Evolutionary conservation across 1,284 basidiomycete species (phyloP), one percentile per base, ranked within the genome.

Genomic region (Heliocybe sulcata): DNA sequence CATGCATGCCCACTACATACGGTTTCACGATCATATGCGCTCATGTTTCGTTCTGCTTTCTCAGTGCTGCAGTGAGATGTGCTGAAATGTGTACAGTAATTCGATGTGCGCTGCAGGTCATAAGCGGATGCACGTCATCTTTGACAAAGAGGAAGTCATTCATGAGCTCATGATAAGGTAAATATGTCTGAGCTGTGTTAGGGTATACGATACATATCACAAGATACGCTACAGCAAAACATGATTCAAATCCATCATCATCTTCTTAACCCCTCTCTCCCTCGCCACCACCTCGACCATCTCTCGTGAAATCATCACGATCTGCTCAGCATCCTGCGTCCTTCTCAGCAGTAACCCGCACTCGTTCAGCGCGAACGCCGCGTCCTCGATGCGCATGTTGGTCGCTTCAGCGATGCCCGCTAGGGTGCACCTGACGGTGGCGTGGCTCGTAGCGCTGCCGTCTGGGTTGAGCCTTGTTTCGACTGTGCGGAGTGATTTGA

Each of bases 291-390:
- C 70, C 64, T 94, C 90, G 1, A 94, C 81, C 77, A 85, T 79
- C 63, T 83, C 83, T 51, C 85, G 74, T 51, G 85, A 83, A 52
- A 94, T 76, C 35, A 87, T 77, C 26, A 90, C 69, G 33, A 70
- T 69, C 56, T 75, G 74, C 35, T 69, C 60, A 33, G 60, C 59
- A 60, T 64, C 69, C 56, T 68, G 68, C 35, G 63, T 52, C 57
- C 64, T 59, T 31, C 63, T 63, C 8, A 58, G 71, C 19, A 97
- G 74, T 55, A 98, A 72, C 16, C 94, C 93, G 54, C 90, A 87
- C 66, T 97, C 93, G 54, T 89, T 85, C 54, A 98, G 72, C 1
- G 94, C 90, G 67, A 94, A 92, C 0, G 92, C 87, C 0, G 87
- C 82, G 65, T 98, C 95, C 59, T 98, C 94, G 0, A 84, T 68